phyloP scores from a whole-genome alignment of 2,329 filamentous ascomycete species.

The Corinectria fuckeliana region DNA sequence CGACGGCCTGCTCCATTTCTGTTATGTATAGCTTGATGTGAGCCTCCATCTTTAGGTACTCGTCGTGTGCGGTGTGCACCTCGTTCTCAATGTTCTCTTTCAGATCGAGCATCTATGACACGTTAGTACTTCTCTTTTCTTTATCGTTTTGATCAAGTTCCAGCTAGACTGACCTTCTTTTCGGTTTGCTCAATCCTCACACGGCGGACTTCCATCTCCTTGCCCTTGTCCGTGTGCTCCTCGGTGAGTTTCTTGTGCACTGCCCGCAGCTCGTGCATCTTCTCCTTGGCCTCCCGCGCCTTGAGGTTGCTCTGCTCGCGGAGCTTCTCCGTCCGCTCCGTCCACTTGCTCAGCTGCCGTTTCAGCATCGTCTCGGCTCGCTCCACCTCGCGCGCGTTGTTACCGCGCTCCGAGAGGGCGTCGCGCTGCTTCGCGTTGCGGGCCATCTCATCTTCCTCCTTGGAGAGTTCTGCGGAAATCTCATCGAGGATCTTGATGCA shows the following conservation, averaged over 20 bases:
- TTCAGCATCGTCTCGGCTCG: conserved; percentile 83
- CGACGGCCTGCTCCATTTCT: conserved; percentile 94
- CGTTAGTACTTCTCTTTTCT: conserved; percentile 35
- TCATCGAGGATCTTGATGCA: conserved; percentile 92
- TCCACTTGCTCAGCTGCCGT: conserved; percentile 84
- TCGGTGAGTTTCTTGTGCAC: conserved; percentile 82
- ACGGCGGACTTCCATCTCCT: conserved; percentile 89
- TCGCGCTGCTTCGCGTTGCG: conserved; percentile 84
- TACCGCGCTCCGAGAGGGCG: conserved; percentile 83
- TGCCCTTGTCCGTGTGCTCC: conserved; percentile 84
- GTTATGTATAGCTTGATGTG: conserved; percentile 98
- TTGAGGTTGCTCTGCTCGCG: conserved; percentile 82
- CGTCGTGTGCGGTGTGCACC: conserved; percentile 86
- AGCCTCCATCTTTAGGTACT: conserved; percentile 96
- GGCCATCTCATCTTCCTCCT: conserved; percentile 89
- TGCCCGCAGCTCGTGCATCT: conserved; percentile 87
- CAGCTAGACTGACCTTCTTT: conserved; percentile 76
- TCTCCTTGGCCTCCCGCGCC: conserved; percentile 78
- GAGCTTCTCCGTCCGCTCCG: conserved; percentile 84
- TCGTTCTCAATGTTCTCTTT: conserved; percentile 98
- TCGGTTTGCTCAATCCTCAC: conserved; percentile 98
- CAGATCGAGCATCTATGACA: conserved; percentile 87
- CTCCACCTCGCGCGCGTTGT: conserved; percentile 91
- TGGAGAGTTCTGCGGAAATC: conserved; percentile 80
- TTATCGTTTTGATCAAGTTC: conserved; percentile 3